Conservation (phyloP, 345 rosid genomes). For the Schrenkiella parvula region DNA sequence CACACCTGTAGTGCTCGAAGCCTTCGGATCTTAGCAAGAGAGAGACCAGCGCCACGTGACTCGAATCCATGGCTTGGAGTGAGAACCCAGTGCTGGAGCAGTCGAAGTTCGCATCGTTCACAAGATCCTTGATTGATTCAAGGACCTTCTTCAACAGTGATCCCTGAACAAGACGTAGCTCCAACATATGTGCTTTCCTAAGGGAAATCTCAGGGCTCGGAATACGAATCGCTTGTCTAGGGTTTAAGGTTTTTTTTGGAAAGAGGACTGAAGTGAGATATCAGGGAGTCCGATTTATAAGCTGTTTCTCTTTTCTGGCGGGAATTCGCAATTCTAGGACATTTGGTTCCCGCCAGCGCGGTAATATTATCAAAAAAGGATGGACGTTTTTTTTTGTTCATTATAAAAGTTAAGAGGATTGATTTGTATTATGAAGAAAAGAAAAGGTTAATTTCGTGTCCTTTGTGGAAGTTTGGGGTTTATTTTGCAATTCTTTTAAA, state of each 20-base stretch:
- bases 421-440: not conserved
- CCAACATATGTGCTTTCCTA: constrained; percentile 46
- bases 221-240: not conserved
- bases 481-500: not conserved
- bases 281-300: not conserved
- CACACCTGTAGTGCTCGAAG: constrained; percentile 96
- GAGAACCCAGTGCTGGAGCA: constrained; percentile 97
- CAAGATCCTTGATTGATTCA: constrained; percentile 91
- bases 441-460: not conserved
- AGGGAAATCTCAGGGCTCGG: not conserved
- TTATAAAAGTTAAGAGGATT: not conserved
- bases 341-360: constrained; percentile 19
- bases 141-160: constrained; percentile 92
- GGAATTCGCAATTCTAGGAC: not conserved
- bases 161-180: constrained; percentile 89
- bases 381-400: not conserved
- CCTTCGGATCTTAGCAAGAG: constrained; percentile 92
- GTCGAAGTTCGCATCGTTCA: constrained; percentile 95
- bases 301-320: constrained; percentile 10
- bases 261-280: not conserved
- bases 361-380: not conserved
- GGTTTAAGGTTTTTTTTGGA: constrained; percentile 18
- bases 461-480: not conserved
- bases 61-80: constrained; percentile 98
- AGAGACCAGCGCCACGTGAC: constrained; percentile 95